These are phyloP conservation scores for Globisporangium sylvaticum DNA, from an alignment of 352 stramenopile genomes.

Conservation along the genomic window DNA sequence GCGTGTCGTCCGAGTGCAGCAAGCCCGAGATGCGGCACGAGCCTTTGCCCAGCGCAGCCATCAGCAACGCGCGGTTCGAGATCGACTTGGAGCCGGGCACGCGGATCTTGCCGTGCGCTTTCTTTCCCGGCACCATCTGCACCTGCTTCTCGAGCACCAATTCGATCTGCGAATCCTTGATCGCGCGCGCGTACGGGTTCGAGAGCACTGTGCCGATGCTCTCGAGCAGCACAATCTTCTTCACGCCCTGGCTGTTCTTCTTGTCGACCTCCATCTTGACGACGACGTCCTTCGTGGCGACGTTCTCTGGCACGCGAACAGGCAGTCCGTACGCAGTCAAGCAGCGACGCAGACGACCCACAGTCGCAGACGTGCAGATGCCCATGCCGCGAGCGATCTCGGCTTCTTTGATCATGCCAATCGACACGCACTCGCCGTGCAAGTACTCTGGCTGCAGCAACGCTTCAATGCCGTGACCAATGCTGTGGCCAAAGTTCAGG, in stretches of 20 bases:
- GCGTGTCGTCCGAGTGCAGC: slow-evolving; percentile 96
- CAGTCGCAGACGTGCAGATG: slow-evolving; percentile 61
- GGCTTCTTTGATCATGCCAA: slow-evolving; percentile 96
- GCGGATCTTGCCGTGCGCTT: slow-evolving; percentile 54
- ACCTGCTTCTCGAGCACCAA: slow-evolving; percentile 77
- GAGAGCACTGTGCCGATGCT: slow-evolving; percentile 64
- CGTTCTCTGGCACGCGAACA: slow-evolving; percentile 54
- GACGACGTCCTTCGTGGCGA: slow-evolving; percentile 54
- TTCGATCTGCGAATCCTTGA: slow-evolving; percentile 72
- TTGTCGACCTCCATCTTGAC: slow-evolving; percentile 88
- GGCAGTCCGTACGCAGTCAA: slow-evolving; percentile 69
- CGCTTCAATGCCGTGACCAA: slow-evolving; percentile 98
- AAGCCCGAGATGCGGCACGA: slow-evolving; percentile 86
- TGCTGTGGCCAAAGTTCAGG: slow-evolving; percentile 99
- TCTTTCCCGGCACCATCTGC: slow-evolving; percentile 43
- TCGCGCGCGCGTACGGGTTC: slow-evolving; percentile 64
- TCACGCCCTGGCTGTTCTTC: slow-evolving; percentile 78
- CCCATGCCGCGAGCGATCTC: slow-evolving; percentile 88
- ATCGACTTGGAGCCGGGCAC: slow-evolving; percentile 98
- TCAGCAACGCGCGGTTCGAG: slow-evolving; percentile 95
- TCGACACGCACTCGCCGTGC: slow-evolving; percentile 96
- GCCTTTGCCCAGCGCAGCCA: slow-evolving; percentile 91
- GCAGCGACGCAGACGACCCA: slow-evolving; percentile 63
- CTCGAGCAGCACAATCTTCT: slow-evolving; percentile 79
- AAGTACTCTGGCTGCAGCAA: slow-evolving; percentile 93